Evolutionary conservation across 2,329 filamentous ascomycete species (phyloP).

Genomic region (Herpotrichia juniperi): DNA sequence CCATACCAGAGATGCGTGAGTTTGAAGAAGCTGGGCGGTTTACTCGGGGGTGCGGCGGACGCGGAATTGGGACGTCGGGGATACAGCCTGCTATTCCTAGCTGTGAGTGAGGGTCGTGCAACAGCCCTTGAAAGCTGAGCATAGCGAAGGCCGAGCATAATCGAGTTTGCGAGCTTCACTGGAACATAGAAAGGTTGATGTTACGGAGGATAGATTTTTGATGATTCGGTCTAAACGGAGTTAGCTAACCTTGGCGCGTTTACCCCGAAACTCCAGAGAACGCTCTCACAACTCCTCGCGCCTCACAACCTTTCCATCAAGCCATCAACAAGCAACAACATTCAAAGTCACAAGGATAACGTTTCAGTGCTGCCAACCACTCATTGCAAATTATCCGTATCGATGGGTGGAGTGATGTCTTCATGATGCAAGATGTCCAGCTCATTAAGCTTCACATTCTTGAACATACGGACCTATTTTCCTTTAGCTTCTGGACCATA

Average conservation of each 20-base stretch:
- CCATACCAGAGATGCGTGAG: constrained; percentile 41
- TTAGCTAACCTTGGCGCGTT: neutral
- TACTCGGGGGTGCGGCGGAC: too few relatives aligned
- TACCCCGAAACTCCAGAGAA: neutral
- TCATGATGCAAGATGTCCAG: constrained; percentile 22
- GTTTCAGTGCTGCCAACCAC: too few relatives aligned
- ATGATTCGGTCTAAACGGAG: neutral
- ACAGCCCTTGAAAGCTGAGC: neutral
- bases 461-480: constrained; percentile 34
- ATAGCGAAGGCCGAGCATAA: neutral
- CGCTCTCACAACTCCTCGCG: neutral
- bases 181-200: neutral
- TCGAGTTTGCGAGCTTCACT: neutral
- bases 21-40: constrained; percentile 27
- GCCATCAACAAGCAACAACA: too few relatives aligned
- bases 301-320: neutral
- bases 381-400: constrained; percentile 17
- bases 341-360: too few relatives aligned
- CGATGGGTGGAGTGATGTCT: constrained; percentile 13
- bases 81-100: neutral
- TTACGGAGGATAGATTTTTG: neutral
- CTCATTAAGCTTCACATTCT: constrained; percentile 29
- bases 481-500: neutral
- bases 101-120: neutral
- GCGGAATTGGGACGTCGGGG: constrained; percentile 3